Evolutionary conservation across 352 stramenopile genomes (phyloP), one percentile per base, ranked within the genome.

Genomic region (Pythium oligandrum): DNA sequence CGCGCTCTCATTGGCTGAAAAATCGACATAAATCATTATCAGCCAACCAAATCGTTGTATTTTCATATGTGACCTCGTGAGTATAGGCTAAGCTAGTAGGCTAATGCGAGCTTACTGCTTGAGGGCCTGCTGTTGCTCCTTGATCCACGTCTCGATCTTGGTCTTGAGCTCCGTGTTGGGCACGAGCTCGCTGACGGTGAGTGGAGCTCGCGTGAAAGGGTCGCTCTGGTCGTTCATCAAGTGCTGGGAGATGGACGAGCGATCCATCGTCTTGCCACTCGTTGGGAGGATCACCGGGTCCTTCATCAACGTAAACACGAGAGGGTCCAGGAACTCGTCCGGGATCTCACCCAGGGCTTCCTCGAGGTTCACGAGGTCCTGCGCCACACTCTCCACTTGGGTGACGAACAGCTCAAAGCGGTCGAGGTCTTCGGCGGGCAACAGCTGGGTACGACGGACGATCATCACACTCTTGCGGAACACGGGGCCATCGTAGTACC

Each of bases 171-270:
- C 71, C 6, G 48, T 63, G 40, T 90, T 85, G 3, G 83, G 70
- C 40, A 71, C 60, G 40, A 93, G 59, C 46, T 90, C 65, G 8
- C 86, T 64, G 31, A 78, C 64, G 4, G 83, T 83, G 32, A 99
- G 75, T 30, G 86, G 77, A 40, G 95, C 83, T 17, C 96, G 88
- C 59, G 95, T 99, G 75, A 99, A 99, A 33, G 96, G 96, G 73
- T 99, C 96, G 44, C 79, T 97, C 30, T 90, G 83, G 67, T 98
- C 89, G 75, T 99, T 99, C 49, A 99, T 66, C 53, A 99, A 70
- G 73, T 98, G 95, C 66, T 98, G 96, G 47, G 85, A 89, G 63
- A 99, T 99, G 7, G 90, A 97, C 10, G 86, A 77, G 31, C 93
- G 78, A 61, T 98, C 96, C 60, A 98, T 95, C 53, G 88, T 73